Conservation (phyloP, 176 grass and related monocot genomes). For the Triticum aestivum region IWGSC_CS_RefSeq_v2.1 NC_057814.1:36754073-36754572, state of each 20-base stretch:
- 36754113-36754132: too few relatives aligned
- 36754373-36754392: background rate
- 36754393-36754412: background rate
- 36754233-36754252: conserved; percentile 12
- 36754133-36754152: too few relatives aligned
- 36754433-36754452: background rate
- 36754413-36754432: background rate
- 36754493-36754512: background rate
- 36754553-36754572: background rate
- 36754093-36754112: too few relatives aligned
- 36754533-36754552: background rate
- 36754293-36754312: background rate
- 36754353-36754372: background rate
- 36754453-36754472: background rate
- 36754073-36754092: too few relatives aligned
- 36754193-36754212: too few relatives aligned
- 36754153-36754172: too few relatives aligned
- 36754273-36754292: background rate
- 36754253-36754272: conserved; percentile 12
- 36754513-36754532: conserved; percentile 8
- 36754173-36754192: too few relatives aligned
- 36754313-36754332: background rate
- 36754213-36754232: too few relatives aligned
- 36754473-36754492: background rate
- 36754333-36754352: background rate